phyloP scores from a whole-genome alignment of 148 eudicot species.

The Spergularia marina region DNA sequence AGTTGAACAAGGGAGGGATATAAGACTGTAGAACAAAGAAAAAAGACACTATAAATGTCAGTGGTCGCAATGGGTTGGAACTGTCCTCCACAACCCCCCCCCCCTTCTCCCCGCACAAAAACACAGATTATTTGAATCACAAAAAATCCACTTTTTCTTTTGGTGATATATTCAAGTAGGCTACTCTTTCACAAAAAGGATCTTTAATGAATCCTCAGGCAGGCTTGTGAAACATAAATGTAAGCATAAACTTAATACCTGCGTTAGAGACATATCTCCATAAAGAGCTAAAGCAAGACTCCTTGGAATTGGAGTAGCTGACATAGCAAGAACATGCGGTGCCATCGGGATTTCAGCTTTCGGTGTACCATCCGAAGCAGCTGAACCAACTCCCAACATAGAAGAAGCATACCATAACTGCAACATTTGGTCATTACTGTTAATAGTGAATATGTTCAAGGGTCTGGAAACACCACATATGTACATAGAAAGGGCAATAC shows the following conservation, averaged over 20 bases:
- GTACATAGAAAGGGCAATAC: background rate
- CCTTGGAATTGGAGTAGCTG: constrained; percentile 98
- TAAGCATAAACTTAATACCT: constrained; percentile 37
- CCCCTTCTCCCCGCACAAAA: no score
- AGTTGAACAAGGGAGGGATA: background rate
- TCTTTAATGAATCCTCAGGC: no score
- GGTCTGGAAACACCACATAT: constrained; percentile 3
- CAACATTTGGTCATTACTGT: constrained; percentile 25
- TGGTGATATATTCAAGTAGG: no score
- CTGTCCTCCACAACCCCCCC: no score
- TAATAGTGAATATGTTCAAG: background rate
- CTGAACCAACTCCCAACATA: constrained; percentile 35
- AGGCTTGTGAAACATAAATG: no score
- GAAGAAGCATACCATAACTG: constrained; percentile 63
- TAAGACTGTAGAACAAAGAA: background rate
- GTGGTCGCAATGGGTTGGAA: background rate
- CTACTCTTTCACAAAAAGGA: no score
- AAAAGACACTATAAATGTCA: background rate
- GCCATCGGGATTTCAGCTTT: constrained; percentile 64
- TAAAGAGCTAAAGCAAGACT: constrained; percentile 89
- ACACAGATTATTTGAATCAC: no score
- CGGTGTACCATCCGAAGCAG: constrained; percentile 36
- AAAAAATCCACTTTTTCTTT: no score
- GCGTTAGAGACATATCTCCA: constrained; percentile 95
- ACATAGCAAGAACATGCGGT: constrained; percentile 92